These are phyloP conservation scores for Aspergillus novoparasiticus DNA, from an alignment of 2,329 filamentous ascomycete species.

Conservation along the genomic window DNA sequence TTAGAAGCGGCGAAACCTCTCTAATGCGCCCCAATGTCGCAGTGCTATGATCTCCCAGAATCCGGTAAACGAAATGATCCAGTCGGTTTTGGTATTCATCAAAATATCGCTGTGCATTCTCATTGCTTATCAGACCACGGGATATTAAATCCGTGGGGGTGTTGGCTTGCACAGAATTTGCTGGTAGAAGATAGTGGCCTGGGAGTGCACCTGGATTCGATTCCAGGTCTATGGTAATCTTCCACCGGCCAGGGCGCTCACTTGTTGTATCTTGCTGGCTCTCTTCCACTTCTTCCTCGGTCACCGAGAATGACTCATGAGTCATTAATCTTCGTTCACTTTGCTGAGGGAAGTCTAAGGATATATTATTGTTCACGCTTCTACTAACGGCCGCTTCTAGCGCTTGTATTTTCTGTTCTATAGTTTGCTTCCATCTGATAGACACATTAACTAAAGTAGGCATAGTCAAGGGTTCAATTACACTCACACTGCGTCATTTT, in stretches of 20 bases:
- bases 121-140: constrained; percentile 44
- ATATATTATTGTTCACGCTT: constrained; percentile 15
- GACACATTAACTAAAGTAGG: neutral
- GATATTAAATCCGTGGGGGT: constrained; percentile 46
- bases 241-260: constrained; percentile 22
- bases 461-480: neutral
- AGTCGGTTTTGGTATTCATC: constrained; percentile 47
- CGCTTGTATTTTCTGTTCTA: constrained; percentile 39
- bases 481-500: constrained; percentile 39
- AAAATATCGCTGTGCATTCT: constrained; percentile 47
- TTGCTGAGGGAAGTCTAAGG: neutral
- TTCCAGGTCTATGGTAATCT: constrained; percentile 42
- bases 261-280: neutral
- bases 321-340: neutral
- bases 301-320: neutral
- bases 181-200: neutral
- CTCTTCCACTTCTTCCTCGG: neutral
- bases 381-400: constrained; percentile 40
- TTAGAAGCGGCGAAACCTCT: constrained; percentile 46
- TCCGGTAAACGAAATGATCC: constrained; percentile 51
- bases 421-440: constrained; percentile 43
- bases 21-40: constrained; percentile 38
- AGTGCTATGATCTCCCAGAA: constrained; percentile 43
- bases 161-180: neutral
- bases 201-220: neutral